Conservation (phyloP, 768 basidiomycete species). For the Cantharellus cinnabarinus region DNA sequence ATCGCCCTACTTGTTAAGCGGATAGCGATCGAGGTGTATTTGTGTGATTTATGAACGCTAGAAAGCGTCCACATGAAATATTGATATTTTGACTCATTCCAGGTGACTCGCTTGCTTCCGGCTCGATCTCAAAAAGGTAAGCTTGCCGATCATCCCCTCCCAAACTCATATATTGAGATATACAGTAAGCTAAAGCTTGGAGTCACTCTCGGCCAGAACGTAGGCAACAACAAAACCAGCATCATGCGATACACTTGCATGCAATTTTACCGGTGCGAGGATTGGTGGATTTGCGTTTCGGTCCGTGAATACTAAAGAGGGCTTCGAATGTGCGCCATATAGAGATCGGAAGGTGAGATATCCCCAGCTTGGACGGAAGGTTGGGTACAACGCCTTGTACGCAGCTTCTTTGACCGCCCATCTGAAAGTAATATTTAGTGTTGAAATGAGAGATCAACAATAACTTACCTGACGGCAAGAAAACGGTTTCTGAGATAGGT, state of each 20-base stretch:
- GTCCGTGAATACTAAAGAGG: not conserved
- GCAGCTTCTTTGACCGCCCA: slow-evolving; percentile 75
- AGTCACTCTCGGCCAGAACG: slow-evolving; percentile 32
- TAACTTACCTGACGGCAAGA: slow-evolving; percentile 49
- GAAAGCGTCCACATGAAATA: no score
- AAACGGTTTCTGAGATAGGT: slow-evolving; percentile 22
- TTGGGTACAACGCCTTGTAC: slow-evolving; percentile 66
- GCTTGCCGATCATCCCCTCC: no score
- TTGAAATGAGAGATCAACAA: not conserved
- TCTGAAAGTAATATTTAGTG: slow-evolving; percentile 18
- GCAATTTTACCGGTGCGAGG: slow-evolving; percentile 20
- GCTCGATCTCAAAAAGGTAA: not conserved
- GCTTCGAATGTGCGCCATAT: slow-evolving; percentile 8
- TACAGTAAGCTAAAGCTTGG: no score
- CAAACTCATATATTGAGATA: no score
- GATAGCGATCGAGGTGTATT: no score
- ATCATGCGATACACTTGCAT: slow-evolving; percentile 66
- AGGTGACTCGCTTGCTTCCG: not conserved
- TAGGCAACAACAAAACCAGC: slow-evolving; percentile 54
- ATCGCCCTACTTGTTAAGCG: no score
- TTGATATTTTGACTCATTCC: no score
- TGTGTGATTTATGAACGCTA: no score
- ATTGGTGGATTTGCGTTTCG: not conserved
- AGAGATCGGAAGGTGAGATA: slow-evolving; percentile 34
- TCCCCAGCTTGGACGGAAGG: slow-evolving; percentile 46